Evolutionary conservation across 202 grass and related monocot species (phyloP).

Genomic region (Thinopyrum obtusiflorum): DNA sequence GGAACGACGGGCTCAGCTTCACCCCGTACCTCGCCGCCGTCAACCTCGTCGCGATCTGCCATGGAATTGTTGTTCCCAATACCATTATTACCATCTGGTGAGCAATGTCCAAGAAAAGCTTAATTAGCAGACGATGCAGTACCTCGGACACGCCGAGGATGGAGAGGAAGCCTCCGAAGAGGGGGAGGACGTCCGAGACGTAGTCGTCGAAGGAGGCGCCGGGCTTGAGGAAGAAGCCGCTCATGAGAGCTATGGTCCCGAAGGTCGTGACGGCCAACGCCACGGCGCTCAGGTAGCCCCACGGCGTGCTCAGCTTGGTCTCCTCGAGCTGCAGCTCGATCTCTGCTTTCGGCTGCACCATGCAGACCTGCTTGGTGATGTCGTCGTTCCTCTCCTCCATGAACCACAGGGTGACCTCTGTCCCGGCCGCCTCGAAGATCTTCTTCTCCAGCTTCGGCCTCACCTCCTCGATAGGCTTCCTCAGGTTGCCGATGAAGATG

Average conservation of each 20-base stretch:
- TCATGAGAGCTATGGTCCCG: conserved; percentile 83
- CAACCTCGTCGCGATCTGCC: conserved; percentile 82
- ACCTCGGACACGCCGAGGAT: conserved; percentile 92
- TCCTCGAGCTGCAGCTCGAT: conserved; percentile 88
- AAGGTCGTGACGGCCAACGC: conserved; percentile 75
- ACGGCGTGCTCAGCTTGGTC: conserved; percentile 78
- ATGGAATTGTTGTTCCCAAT: not conserved
- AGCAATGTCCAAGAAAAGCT: not conserved
- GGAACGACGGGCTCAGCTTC: conserved; percentile 88
- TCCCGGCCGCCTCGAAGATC: conserved; percentile 74
- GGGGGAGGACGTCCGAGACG: conserved; percentile 76
- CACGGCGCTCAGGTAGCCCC: conserved; percentile 70
- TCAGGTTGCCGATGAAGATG: conserved; percentile 90
- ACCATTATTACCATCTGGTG: not conserved
- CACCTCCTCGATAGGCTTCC: conserved; percentile 79
- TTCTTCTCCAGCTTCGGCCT: conserved; percentile 84
- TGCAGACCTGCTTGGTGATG: conserved; percentile 89
- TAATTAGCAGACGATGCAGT: not conserved
- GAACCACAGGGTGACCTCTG: conserved; percentile 91
- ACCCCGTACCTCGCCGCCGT: conserved; percentile 77
- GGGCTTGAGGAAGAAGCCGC: conserved; percentile 95
- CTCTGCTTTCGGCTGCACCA: conserved; percentile 95
- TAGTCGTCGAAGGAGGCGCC: conserved; percentile 80
- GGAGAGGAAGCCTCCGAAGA: conserved; percentile 78
- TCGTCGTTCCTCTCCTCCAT: conserved; percentile 83